Percentiles rank a stretch among this genome's conserved stretches.
Conservation (phyloP, 2,329 filamentous ascomycete species). For the Colletotrichum shisoi region DNA sequence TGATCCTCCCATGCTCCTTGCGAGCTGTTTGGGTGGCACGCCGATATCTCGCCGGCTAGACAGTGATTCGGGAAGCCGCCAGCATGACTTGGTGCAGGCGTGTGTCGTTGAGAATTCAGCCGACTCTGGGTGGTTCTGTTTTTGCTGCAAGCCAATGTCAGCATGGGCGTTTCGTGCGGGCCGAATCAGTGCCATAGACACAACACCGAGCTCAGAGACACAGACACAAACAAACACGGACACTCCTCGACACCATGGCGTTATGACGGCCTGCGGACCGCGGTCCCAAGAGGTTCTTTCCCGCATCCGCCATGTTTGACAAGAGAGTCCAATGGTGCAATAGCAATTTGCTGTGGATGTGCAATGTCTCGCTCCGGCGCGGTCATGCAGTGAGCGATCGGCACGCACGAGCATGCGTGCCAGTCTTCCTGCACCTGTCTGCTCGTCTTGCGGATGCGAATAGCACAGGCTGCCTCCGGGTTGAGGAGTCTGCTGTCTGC, state of each 20-base stretch:
- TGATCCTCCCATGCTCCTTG: neutral
- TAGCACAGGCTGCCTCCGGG: slow-evolving; percentile 3
- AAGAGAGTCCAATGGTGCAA: neutral
- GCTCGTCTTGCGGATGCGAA: neutral
- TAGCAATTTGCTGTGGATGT: slow-evolving; percentile 5
- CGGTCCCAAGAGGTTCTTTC: slow-evolving; percentile 5
- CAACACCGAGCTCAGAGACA: neutral
- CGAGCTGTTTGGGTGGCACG: slow-evolving; percentile 2
- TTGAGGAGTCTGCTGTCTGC: neutral
- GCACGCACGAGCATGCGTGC: slow-evolving; percentile 7
- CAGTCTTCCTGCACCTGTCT: neutral
- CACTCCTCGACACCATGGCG: slow-evolving; percentile 8
- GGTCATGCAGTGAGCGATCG: slow-evolving; percentile 15
- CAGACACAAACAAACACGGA: slow-evolving; percentile 8
- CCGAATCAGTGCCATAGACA: slow-evolving; percentile 20
- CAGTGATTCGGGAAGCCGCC: neutral
- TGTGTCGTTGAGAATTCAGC: slow-evolving; percentile 20
- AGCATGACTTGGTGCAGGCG: neutral
- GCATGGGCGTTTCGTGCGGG: slow-evolving; percentile 23
- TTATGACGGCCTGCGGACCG: neutral
- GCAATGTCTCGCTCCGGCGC: slow-evolving; percentile 3
- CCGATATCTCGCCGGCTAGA: slow-evolving; percentile 6
- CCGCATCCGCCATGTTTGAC: neutral
- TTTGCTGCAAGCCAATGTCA: slow-evolving; percentile 12
- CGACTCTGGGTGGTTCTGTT: slow-evolving; percentile 17